Evolutionary conservation across 768 basidiomycete genomes (phyloP).

Genomic region (Rhodotorula paludigena): DNA sequence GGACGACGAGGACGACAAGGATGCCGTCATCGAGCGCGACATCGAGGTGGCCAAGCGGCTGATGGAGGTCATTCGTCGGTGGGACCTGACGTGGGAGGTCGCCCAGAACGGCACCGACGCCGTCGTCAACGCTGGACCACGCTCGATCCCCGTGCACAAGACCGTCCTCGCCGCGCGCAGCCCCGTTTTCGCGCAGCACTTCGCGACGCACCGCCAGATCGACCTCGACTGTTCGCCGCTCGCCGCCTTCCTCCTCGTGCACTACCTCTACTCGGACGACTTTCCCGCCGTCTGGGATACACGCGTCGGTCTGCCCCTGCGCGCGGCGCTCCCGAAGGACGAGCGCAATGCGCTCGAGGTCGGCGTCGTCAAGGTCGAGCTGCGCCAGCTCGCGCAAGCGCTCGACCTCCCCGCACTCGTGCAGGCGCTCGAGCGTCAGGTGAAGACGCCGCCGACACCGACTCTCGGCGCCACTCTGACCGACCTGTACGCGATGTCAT

Average conservation of each 20-base stretch:
- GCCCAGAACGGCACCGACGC: conserved; percentile 59
- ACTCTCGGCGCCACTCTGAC: conserved; percentile 54
- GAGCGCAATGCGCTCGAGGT: conserved; percentile 39
- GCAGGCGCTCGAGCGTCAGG: conserved; percentile 58
- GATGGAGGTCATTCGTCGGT: conserved; percentile 12
- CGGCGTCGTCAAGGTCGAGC: conserved; percentile 16
- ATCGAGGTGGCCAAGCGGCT: conserved; percentile 32
- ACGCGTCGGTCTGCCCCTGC: conserved; percentile 56
- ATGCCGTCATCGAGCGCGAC: conserved; percentile 30
- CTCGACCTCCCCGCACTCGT: conserved; percentile 54
- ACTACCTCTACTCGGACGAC: conserved; percentile 84
- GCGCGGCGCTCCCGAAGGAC: conserved; percentile 46
- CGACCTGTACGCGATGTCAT: conserved; percentile 49
- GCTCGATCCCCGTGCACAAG: conserved; percentile 59
- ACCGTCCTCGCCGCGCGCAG: conserved; percentile 64
- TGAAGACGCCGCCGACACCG: conserved; percentile 52
- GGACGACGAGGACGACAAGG: conserved; percentile 32
- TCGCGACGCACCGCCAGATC: conserved; percentile 44
- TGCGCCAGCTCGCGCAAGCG: background rate
- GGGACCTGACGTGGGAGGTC: conserved; percentile 40
- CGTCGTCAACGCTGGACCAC: conserved; percentile 50
- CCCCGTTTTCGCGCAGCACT: conserved; percentile 50
- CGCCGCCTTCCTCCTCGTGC: conserved; percentile 66
- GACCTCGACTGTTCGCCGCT: conserved; percentile 60
- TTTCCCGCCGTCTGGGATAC: conserved; percentile 78